phyloP scores from a whole-genome alignment of 208 protist species.

The Wallacemonas rigidus region DNA sequence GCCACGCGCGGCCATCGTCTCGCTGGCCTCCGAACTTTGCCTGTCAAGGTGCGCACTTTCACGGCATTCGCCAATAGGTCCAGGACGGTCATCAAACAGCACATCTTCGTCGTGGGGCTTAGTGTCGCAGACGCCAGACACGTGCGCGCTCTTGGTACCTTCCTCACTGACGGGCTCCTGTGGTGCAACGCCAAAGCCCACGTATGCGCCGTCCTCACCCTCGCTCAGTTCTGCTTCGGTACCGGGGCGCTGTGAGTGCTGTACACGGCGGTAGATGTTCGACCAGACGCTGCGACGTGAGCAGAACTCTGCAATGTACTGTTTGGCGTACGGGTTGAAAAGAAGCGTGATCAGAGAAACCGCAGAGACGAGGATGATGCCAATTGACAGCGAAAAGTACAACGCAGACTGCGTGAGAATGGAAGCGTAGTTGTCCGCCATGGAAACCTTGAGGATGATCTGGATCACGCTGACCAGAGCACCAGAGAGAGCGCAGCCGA shows the following conservation, averaged over 20 bases:
- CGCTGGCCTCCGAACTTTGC: neutral
- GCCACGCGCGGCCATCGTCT: no score
- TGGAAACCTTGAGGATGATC: constrained; percentile 70
- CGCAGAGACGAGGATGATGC: constrained; percentile 56
- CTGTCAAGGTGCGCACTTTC: constrained; percentile 5
- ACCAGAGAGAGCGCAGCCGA: constrained; percentile 67
- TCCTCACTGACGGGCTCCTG: neutral
- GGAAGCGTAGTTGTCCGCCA: constrained; percentile 51
- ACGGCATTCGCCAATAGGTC: constrained; percentile 5
- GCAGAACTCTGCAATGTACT: constrained; percentile 78
- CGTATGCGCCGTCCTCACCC: neutral
- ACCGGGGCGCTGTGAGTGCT: neutral
- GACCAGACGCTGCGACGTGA: constrained; percentile 42
- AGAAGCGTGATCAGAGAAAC: constrained; percentile 49
- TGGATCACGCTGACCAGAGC: constrained; percentile 69
- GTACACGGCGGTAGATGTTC: constrained; percentile 52
- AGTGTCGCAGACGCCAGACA: neutral
- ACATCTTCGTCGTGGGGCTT: constrained; percentile 20
- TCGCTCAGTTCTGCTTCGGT: neutral
- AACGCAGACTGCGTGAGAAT: constrained; percentile 63
- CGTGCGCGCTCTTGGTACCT: neutral
- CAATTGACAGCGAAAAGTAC: constrained; percentile 74
- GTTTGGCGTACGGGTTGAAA: constrained; percentile 61
- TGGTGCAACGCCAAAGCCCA: neutral
- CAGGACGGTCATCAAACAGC: constrained; percentile 40